phyloP scores from a whole-genome alignment of 176 grass and related monocot genomes.

The Raddia guianensis region DNA sequence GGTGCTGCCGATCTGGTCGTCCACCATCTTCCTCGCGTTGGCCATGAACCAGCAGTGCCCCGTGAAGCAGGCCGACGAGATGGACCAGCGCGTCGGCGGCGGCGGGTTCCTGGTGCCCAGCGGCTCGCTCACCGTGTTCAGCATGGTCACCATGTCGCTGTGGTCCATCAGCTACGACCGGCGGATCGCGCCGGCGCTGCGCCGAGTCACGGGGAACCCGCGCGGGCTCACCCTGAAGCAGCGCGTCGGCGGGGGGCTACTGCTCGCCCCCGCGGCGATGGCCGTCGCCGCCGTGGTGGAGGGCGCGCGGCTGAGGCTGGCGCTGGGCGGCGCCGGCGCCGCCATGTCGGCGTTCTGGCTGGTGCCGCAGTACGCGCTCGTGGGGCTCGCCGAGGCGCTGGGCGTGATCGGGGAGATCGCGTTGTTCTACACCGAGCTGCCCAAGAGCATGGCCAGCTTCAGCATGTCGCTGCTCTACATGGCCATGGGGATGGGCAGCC shows the following conservation, averaged over 20 bases:
- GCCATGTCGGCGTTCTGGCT: conserved; percentile 69
- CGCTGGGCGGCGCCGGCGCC: conserved; percentile 12
- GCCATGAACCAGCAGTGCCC: conserved; percentile 55
- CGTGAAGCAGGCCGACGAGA: conserved; percentile 52
- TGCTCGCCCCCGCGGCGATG: conserved; percentile 39
- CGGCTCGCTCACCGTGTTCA: conserved; percentile 55
- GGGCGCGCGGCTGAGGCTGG: conserved; percentile 31
- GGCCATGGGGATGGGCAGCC: conserved; percentile 43
- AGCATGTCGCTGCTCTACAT: conserved; percentile 59
- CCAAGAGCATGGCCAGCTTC: conserved; percentile 68
- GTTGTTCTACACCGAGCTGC: conserved; percentile 71
- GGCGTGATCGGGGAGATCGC: conserved; percentile 60
- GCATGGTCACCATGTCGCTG: conserved; percentile 59
- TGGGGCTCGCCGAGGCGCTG: conserved; percentile 66
- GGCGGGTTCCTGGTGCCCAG: conserved; percentile 46
- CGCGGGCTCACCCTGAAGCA: conserved; percentile 62
- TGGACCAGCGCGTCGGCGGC: conserved; percentile 54
- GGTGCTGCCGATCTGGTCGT: conserved; percentile 64
- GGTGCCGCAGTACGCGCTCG: conserved; percentile 53
- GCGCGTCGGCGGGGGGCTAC: conserved; percentile 51
- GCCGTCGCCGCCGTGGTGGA: conserved; percentile 34
- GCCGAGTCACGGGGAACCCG: conserved; percentile 45
- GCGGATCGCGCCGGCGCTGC: conserved; percentile 48
- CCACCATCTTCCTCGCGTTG: conserved; percentile 52
- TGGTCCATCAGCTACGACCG: conserved; percentile 63